Evolutionary conservation across 1,284 basidiomycete species (phyloP).

Genomic region (Clitocybe nebularis): DNA sequence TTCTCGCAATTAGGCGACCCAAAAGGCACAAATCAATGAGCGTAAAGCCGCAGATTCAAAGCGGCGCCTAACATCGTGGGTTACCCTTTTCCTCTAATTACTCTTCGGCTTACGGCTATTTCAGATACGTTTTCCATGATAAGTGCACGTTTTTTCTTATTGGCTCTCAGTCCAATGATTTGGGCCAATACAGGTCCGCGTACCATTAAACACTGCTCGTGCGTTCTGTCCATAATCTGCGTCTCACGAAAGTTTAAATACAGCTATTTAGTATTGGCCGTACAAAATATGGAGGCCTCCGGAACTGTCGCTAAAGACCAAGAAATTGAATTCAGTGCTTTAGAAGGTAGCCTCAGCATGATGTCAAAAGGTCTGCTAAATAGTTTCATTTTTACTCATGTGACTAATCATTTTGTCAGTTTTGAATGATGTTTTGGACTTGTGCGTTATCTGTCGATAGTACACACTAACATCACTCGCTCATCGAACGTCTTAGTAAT

Average conservation of each 20-base stretch:
- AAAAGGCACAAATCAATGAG: conserved; percentile 84
- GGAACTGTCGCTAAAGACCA: conserved; percentile 60
- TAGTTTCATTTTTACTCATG: conserved; percentile 21
- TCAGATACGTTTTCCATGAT: conserved; percentile 76
- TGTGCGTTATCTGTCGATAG: conserved; percentile 40
- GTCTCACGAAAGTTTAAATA: conserved; percentile 2
- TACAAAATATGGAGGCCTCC: conserved; percentile 85
- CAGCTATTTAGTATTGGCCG: conserved; percentile 60
- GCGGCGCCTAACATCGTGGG: conserved; percentile 72
- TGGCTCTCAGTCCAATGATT: conserved; percentile 11
- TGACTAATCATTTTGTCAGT: conserved; percentile 40
- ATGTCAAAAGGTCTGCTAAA: conserved; percentile 73
- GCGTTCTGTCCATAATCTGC: conserved; percentile 25
- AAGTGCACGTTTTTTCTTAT: conserved; percentile 27
- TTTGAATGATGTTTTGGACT: conserved; percentile 84
- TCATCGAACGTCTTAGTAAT: conserved; percentile 31
- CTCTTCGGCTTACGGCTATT: background rate
- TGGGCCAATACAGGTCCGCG: conserved; percentile 65
- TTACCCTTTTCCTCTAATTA: background rate
- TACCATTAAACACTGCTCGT: conserved; percentile 89
- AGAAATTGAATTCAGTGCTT: conserved; percentile 76
- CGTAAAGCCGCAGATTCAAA: conserved; percentile 77
- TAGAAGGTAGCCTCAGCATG: conserved; percentile 82
- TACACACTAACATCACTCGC: conserved; percentile 3
- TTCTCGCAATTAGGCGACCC: conserved; percentile 49